Evolutionary conservation across 129 eudicot species (phyloP).

Genomic region (Glebionis coronaria): DNA sequence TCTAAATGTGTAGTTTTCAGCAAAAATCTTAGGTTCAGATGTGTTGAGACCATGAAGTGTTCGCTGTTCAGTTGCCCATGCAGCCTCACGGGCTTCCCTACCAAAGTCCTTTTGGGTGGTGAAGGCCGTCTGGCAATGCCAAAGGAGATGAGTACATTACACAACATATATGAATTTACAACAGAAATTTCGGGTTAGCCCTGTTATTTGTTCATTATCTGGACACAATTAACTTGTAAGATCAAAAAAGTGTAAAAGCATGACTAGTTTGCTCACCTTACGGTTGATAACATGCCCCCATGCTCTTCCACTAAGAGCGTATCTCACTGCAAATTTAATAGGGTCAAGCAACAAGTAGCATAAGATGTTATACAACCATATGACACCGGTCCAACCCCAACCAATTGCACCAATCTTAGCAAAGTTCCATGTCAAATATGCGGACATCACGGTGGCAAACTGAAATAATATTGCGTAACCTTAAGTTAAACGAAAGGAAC

Average conservation of each 20-base stretch:
- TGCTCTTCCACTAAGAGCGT: conserved; percentile 59
- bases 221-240: not conserved
- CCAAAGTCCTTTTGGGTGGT: conserved; percentile 54
- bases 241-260: not conserved
- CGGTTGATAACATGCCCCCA: conserved; percentile 48
- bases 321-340: conserved; percentile 46
- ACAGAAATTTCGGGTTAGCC: too few species aligned
- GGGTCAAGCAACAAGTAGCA: conserved; percentile 51
- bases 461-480: conserved; percentile 25
- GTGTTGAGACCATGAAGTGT: conserved; percentile 55
- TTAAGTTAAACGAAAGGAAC: not conserved
- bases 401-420: conserved; percentile 47
- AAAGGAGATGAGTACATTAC: not conserved
- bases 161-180: not conserved
- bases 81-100: conserved; percentile 63
- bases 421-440: conserved; percentile 36
- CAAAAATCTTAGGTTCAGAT: conserved; percentile 37
- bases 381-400: conserved; percentile 52
- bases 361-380: conserved; percentile 50
- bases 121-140: conserved; percentile 47
- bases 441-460: conserved; percentile 51
- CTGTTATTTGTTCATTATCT: too few species aligned
- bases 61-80: conserved; percentile 70
- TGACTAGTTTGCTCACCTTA: conserved; percentile 35
- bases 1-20: conserved; percentile 46